Evolutionary conservation across 352 stramenopile species (phyloP), one percentile per base, ranked within the genome.

Genomic region (Globisporangium polare): DNA sequence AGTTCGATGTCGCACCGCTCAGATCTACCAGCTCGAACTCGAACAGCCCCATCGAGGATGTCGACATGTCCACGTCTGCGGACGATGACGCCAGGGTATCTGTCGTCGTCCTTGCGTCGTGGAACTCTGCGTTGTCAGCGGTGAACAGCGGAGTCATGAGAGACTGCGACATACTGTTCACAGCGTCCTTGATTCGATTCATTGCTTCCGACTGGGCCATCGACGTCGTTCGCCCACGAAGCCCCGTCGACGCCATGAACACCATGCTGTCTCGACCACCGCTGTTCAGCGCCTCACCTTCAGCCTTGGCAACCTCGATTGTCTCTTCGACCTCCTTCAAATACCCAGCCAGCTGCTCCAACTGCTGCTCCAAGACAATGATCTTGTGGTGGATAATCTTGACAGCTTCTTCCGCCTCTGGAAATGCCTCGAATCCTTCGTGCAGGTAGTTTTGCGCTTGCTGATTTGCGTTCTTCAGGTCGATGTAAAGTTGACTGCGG

Each of bases 11-110:
- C 13, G 71, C 75, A 18, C 85, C 83, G 47, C 80, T 92, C 31
- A 96, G 66, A 69, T 94, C 85, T 50, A 93, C 78, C 9, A 96
- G 53, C 53, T 96, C 87, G 66, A 96, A 94, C 56, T 94, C 80
- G 52, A 96, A 92, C 39, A 92, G 60, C 0, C 83, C 75, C 47
- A 80, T 61, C 7, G 75, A 81, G 7, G 77, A 86, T 10, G 68
- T 79, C 8, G 82, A 83, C 72, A 88, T 80, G 57, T 88, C 82
- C 5, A 58, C 61, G 54, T 71, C 69, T 56, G 81, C 69, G 13
- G 43, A 47, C 43, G 63, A 46, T 27, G 58, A 31, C 63, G 65
- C 72, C 61, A 67, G 69, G 10, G 62, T 56, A 41, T 80, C 73
- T 3, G 69, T 71, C 6, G 74, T 69, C 46, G 76, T 75, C 60